Conservation (phyloP, 805 yeast species). For the Sungouiella blattae region DNA sequence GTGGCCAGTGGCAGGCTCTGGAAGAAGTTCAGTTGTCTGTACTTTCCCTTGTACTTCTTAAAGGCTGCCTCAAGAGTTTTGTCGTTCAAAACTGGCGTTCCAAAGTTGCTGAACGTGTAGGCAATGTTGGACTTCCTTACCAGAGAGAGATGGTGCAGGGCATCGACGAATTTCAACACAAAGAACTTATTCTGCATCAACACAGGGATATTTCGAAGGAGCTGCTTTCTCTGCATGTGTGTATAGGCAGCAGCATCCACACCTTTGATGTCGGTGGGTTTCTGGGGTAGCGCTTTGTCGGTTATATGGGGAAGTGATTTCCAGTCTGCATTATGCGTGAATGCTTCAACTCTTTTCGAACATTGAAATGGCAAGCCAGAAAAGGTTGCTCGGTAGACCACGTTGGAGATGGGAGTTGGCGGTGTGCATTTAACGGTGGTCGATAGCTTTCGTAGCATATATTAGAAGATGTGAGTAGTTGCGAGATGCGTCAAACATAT, state of each 20-base stretch:
- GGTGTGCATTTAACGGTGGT: neutral
- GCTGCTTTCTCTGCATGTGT: slow-evolving; percentile 7
- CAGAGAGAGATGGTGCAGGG: slow-evolving; percentile 21
- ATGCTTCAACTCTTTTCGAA: too few species aligned
- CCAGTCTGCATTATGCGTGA: too few species aligned
- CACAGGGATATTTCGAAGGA: slow-evolving; percentile 14
- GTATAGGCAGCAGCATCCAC: slow-evolving; percentile 22
- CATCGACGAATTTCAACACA: slow-evolving; percentile 28
- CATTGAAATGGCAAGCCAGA: too few species aligned
- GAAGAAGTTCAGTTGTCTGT: slow-evolving; percentile 19
- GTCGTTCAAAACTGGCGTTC: slow-evolving; percentile 27
- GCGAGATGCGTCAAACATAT: too few species aligned
- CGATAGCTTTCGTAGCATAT: neutral
- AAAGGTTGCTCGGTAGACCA: too few species aligned
- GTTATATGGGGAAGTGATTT: slow-evolving; percentile 16
- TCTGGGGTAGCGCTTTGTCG: slow-evolving; percentile 19
- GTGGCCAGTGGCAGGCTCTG: slow-evolving; percentile 24
- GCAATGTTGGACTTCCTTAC: slow-evolving; percentile 39
- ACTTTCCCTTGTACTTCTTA: slow-evolving; percentile 27
- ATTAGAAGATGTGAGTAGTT: too few species aligned
- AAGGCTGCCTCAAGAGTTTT: slow-evolving; percentile 17
- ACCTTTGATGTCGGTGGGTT: slow-evolving; percentile 34
- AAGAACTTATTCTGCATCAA: slow-evolving; percentile 20
- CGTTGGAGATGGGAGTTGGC: neutral
- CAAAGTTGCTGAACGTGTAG: slow-evolving; percentile 28